Evolutionary conservation across 805 yeast species (phyloP), one percentile per base, ranked within the genome.

Genomic region (Jamesozyma hellenica): DNA sequence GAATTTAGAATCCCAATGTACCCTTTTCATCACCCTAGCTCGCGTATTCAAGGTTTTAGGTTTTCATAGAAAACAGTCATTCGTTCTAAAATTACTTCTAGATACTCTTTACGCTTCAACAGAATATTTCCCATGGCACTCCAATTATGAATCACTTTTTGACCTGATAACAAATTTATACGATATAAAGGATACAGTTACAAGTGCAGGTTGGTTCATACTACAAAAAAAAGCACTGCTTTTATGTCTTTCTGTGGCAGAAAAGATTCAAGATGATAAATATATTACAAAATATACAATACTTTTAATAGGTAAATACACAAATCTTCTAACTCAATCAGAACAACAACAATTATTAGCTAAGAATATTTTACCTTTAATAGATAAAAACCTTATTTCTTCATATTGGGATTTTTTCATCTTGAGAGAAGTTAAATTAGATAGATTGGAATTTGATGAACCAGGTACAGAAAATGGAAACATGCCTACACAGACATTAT

Each of bases 331-430:
- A 34, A 65, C 74, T 0, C 62, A 64, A 8, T 71, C 68, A 10
- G 92, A 83, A 49, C 94, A 84, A 52, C 45, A 60, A 3, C 56
- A 56, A 12, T 44, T 72, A 3, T 58, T 63, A 9, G 63, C 56
- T 27, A 45, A 52, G 2, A 43, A 51, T 21, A 27, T 58, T 27
- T 41, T 54, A 44, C 51, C 63, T 42, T 35, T 56, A 32, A 39
- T 60, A 9, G 38, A 50, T 4, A 53, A 45, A 12, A 49, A 44
- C 1, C 36, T 44, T 13, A 51, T 60, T 11, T 47, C 49, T 48
- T 60, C 65, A 1, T 85, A 84, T 51, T 84, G 94, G 84, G 96
- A 90, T 56, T 77, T 79, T 1, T 71, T 67, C 41, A 41, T 90
- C 8, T 62, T 84, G 1, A 65, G 88, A 43, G 70, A 67, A 21